Percentiles rank a stretch among this genome's conserved stretches.
These are phyloP conservation scores for Hirsutella rhossiliensis DNA, from an alignment of 2,329 filamentous ascomycete genomes.

Conservation along the genomic window DNA sequence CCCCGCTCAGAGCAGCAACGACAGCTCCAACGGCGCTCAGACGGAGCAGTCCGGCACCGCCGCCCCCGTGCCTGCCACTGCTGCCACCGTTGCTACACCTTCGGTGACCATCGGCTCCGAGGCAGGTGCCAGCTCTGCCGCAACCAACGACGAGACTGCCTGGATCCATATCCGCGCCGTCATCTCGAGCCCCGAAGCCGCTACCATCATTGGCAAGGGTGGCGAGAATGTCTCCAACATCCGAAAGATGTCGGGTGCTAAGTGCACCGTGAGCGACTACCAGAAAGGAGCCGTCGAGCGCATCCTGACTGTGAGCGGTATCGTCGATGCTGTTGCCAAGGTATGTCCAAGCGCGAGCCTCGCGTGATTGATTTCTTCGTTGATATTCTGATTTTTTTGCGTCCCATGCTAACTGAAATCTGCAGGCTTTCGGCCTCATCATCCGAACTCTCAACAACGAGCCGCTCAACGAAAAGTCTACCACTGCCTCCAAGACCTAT, in stretches of 20 bases:
- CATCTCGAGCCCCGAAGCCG: conserved; percentile 93
- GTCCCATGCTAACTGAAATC: conserved; percentile 16
- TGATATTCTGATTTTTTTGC: too few species aligned
- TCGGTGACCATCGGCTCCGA: conserved; percentile 16
- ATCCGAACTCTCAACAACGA: conserved; percentile 98
- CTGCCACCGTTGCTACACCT: conserved; percentile 8
- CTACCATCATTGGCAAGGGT: conserved; percentile 95
- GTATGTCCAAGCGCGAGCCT: conserved; percentile 31
- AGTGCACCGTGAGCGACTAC: conserved; percentile 98
- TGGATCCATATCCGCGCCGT: conserved; percentile 97
- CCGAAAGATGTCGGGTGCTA: conserved; percentile 84
- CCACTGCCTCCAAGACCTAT: conserved; percentile 91
- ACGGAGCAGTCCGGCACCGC: conserved; percentile 14
- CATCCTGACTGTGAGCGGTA: conserved; percentile 92
- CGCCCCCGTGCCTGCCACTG: conserved; percentile 10
- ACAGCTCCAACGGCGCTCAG: conserved; percentile 39
- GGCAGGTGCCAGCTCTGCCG: conserved; percentile 31
- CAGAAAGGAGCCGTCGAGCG: conserved; percentile 94
- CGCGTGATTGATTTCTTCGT: neutral
- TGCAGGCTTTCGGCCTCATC: conserved; percentile 87
- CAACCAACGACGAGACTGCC: conserved; percentile 73
- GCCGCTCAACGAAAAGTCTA: conserved; percentile 76
- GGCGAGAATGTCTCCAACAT: conserved; percentile 98
- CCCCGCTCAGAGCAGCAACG: conserved; percentile 35
- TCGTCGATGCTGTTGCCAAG: conserved; percentile 94